Evolutionary conservation across 1,139 yeast species (phyloP), one percentile per base, ranked within the genome.

Genomic region (Pichia sp.): DNA sequence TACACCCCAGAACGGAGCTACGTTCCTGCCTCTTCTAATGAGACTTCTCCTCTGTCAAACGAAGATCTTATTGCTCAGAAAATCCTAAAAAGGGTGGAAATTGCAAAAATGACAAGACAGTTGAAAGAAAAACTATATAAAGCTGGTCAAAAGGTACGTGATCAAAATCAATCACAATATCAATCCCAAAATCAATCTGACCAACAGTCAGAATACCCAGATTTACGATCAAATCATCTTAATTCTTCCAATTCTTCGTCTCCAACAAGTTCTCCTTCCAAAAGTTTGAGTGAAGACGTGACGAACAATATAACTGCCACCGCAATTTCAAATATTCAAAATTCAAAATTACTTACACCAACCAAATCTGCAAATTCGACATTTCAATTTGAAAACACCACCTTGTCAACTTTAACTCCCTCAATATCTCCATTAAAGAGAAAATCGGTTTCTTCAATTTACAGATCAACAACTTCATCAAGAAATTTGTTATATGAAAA

Each of bases 31-130:
- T 50, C 53, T 19, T 53, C 55, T 3, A 53, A 47, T 36, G 55
- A 53, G 18, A 53, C 55, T 8, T 53, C 55, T 5, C 55, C 55
- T 9, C 30, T 48, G 27, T 50, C 52, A 13, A 53, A 58, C 42
- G 74, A 72, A 53, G 72, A 71, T 48, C 60, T 64, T 28, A 71
- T 71, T 18, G 73, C 75, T 19, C 72, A 71, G 52, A 70, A 67
- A 54, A 71, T 72, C 45, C 60, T 72, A 47, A 71, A 71, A 53
- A 63, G 75, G 49, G 76, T 73, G 4, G 75, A 72, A 53, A 64
- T 72, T 7, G 73, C 75, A 8, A 66, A 74, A 51, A 68, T 72
- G 51, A 70, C 76, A 2, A 61, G 74, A 51, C 75, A 71, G 54
- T 58, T 72, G 28, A 71, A 70, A 56, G 62, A 69, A 11, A 67